Evolutionary conservation across 345 rosid genomes (phyloP), one percentile per base, ranked within the genome.

Genomic region (Eucalyptus sideroxylon): DNA sequence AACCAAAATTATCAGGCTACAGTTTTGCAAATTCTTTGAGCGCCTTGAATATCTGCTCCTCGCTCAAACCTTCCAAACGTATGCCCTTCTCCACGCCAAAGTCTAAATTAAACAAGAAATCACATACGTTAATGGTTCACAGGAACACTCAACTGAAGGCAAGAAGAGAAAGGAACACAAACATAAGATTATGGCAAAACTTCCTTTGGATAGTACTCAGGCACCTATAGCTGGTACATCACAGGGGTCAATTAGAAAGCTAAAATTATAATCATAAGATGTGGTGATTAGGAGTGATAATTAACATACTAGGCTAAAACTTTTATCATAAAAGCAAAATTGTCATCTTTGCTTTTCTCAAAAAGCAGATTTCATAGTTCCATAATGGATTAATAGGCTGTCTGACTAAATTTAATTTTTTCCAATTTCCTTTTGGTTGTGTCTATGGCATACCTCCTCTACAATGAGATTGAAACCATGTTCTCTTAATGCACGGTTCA

Each of bases 21-120:
- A 67, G 88, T 42, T 90, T 86, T 16, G 90, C 81, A 30, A 88
- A 50, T 30, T 90, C 88, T 86, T 88, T 62, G 49, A 90, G 90
- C 44, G 88, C 50, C 45, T 88, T 88, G 24, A 80, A 86, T 67
- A 90, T 90, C 87, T 88, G 90, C 87, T 50, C 91, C 88, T 90
- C 91, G 50, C 86, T 88, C 91, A 88, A 83, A n/a, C 91, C 91
- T 3, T 90, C 91, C 90, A 90, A 67, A 26, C 50, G 91, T 16
- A 90, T 53, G 47, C 91, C 91, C 88, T 88, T 90, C 86, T 90
- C 91, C 26, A 90, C 87, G 37, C 90, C 91, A 24, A 88, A 86
- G 89, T 90, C 91, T 90, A 88, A 50, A 72, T 72, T 72, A 55
- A n/a, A 65, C n/a, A 67, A 67, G 17, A 53, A 44, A 59, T 67